Evolutionary conservation across 148 eudicot genomes (phyloP).

Genomic region (Vaccinium vitisidaea): DNA sequence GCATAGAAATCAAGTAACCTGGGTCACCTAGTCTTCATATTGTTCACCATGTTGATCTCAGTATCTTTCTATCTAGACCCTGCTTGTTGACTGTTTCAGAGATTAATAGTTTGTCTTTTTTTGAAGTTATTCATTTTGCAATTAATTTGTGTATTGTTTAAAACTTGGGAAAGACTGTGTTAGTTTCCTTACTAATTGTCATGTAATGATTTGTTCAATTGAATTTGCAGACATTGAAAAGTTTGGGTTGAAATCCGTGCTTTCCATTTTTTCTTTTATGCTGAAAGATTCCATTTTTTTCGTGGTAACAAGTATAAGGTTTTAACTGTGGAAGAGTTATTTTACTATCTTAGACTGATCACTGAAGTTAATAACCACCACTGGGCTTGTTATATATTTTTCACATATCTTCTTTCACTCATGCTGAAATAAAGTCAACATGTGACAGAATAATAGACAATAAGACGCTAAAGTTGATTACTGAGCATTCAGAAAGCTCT

Average conservation of each 20-base stretch:
- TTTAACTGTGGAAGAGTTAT: neutral
- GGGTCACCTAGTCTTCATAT: neutral
- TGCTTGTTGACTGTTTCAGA: neutral
- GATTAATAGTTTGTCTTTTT: neutral
- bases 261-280: conserved; percentile 14
- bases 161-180: neutral
- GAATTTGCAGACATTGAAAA: neutral
- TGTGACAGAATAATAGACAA: conserved; percentile 82
- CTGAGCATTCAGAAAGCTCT: conserved; percentile 60
- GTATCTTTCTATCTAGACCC: neutral
- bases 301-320: neutral
- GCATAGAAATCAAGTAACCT: neutral
- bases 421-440: conserved; percentile 20
- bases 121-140: neutral
- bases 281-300: neutral
- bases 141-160: neutral
- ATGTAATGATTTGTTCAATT: neutral
- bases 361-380: neutral
- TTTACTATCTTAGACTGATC: neutral
- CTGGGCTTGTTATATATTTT: neutral
- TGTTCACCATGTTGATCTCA: neutral
- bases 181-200: neutral
- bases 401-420: neutral
- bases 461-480: conserved; percentile 77
- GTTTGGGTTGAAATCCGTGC: neutral